A percentile compares a stretch with the other conserved stretches of the same genome.
Evolutionary conservation across 2,329 filamentous ascomycete species (phyloP).

Genomic region (Trichoderma gracile): DNA sequence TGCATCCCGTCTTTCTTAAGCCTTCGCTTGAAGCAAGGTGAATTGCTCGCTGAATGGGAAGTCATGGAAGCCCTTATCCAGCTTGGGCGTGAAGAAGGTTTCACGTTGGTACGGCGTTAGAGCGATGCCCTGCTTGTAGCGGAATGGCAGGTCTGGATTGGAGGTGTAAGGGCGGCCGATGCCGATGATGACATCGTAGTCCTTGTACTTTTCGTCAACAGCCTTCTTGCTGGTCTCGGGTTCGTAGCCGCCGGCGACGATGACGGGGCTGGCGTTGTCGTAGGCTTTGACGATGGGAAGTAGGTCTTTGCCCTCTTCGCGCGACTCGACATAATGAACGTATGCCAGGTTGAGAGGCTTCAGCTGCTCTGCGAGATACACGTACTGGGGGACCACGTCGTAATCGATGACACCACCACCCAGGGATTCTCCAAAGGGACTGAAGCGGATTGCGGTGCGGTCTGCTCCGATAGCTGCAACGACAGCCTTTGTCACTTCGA

Average conservation of each 20-base stretch:
- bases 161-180: slow-evolving; percentile 20
- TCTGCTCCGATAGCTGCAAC: slow-evolving; percentile 50
- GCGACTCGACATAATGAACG: slow-evolving; percentile 13
- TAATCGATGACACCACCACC: neutral
- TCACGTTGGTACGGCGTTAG: slow-evolving; percentile 14
- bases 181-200: slow-evolving; percentile 13
- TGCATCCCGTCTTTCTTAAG: neutral
- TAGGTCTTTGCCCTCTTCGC: slow-evolving; percentile 13
- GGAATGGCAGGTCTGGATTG: slow-evolving; percentile 18
- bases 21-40: neutral
- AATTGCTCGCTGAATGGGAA: slow-evolving; percentile 20
- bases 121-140: slow-evolving; percentile 12
- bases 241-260: slow-evolving; percentile 6
- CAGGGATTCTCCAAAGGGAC: slow-evolving; percentile 48
- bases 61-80: slow-evolving; percentile 17
- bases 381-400: slow-evolving; percentile 7
- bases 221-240: slow-evolving; percentile 17
- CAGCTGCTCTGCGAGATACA: slow-evolving; percentile 17
- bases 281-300: slow-evolving; percentile 12
- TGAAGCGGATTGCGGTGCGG: slow-evolving; percentile 55
- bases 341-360: slow-evolving; percentile 15
- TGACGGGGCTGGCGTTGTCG: slow-evolving; percentile 1
- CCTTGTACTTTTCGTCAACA: slow-evolving; percentile 11
- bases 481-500: slow-evolving; percentile 50
- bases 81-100: slow-evolving; percentile 11